A percentile compares a stretch with the other conserved stretches of the same genome.
These are phyloP conservation scores for Verticillium tricorpus DNA, from an alignment of 2,329 filamentous ascomycete species.

Conservation along the genomic window DNA sequence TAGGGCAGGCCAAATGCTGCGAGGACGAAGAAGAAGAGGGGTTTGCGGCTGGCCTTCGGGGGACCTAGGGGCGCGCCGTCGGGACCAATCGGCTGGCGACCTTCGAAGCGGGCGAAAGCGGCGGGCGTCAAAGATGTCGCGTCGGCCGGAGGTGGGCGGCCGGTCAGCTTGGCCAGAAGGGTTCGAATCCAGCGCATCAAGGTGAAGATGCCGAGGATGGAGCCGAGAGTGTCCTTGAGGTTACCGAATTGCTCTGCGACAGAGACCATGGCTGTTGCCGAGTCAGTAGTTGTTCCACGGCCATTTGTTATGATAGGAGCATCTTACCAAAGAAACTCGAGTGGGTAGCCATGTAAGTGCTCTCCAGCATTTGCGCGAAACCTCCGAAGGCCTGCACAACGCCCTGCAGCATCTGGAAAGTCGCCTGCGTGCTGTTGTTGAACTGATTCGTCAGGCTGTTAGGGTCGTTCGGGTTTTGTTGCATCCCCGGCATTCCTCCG, in stretches of 20 bases:
- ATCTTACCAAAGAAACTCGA: constrained; percentile 92
- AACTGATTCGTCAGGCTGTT: constrained; percentile 95
- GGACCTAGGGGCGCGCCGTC: constrained; percentile 59
- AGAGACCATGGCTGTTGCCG: constrained; percentile 78
- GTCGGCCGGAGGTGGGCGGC: constrained; percentile 82
- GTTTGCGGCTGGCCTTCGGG: constrained; percentile 82
- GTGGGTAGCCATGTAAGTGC: constrained; percentile 99
- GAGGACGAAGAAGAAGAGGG: constrained; percentile 90
- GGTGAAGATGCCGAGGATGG: constrained; percentile 91
- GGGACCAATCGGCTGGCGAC: constrained; percentile 50
- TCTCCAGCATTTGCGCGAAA: constrained; percentile 98
- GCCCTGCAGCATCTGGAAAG: constrained; percentile 97
- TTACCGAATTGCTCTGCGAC: constrained; percentile 97
- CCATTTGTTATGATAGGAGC: background rate
- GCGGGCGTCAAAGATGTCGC: constrained; percentile 83
- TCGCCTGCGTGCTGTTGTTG: constrained; percentile 90
- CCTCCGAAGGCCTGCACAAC: constrained; percentile 95
- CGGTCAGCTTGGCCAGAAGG: constrained; percentile 85
- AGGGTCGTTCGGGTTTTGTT: constrained; percentile 72
- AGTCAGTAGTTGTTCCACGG: background rate
- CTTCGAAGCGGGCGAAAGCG: constrained; percentile 86
- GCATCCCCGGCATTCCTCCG: constrained; percentile 40
- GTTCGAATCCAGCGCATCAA: constrained; percentile 93
- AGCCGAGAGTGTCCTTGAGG: constrained; percentile 87
- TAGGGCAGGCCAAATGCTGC: constrained; percentile 95